phyloP scores from a whole-genome alignment of 2,329 filamentous ascomycete species.

The Aureobasidium sp. region DNA sequence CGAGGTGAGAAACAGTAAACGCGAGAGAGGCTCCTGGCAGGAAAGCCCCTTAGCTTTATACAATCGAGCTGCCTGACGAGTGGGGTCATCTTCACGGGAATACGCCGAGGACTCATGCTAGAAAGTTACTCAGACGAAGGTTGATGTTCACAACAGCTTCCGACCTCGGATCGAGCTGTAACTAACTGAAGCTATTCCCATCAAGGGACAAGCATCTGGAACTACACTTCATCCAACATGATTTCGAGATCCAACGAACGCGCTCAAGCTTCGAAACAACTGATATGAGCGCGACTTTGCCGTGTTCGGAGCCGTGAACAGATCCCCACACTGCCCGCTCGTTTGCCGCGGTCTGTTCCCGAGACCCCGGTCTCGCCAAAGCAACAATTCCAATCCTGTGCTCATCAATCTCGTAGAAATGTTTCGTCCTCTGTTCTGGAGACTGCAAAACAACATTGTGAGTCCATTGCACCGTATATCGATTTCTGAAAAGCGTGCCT shows the following conservation, averaged over 20 bases:
- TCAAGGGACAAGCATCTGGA: neutral
- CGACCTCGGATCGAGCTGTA: neutral
- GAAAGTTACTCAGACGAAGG: neutral
- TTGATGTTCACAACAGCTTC: neutral
- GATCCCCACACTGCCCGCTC: neutral
- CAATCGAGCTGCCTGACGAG: neutral
- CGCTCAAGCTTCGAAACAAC: neutral
- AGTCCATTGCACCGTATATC: neutral
- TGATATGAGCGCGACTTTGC: neutral
- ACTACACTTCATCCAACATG: neutral
- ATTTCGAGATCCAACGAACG: neutral
- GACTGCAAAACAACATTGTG: neutral
- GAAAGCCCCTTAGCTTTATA: neutral
- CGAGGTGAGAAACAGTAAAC: neutral
- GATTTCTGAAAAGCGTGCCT: neutral
- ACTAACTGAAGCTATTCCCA: too few relatives aligned
- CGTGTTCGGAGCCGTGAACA: neutral
- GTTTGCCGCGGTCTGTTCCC: neutral
- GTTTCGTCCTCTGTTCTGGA: neutral
- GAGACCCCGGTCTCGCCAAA: neutral
- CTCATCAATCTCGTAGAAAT: neutral
- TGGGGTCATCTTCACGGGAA: neutral
- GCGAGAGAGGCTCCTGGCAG: neutral
- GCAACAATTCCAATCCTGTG: neutral
- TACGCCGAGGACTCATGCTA: neutral